phyloP scores from a whole-genome alignment of 2,329 filamentous ascomycete species.

The Cryphonectria nitschkei region DNA sequence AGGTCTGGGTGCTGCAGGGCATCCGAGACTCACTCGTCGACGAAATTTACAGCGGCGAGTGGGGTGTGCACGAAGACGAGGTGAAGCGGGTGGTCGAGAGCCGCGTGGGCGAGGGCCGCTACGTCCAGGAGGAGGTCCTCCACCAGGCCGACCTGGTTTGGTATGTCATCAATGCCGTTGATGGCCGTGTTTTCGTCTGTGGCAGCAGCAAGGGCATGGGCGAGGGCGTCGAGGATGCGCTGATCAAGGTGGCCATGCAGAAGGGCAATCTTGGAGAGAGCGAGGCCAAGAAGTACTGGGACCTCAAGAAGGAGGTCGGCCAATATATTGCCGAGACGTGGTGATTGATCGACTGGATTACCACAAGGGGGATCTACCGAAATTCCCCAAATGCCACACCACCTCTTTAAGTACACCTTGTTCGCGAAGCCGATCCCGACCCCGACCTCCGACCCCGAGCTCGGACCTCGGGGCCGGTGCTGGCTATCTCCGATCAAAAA shows the following conservation, averaged over 20 bases:
- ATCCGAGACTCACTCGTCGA: constrained; percentile 93
- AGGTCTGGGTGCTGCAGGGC: constrained; percentile 95
- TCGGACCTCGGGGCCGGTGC: background rate
- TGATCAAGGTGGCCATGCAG: constrained; percentile 88
- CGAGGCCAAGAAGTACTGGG: constrained; percentile 87
- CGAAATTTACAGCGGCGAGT: constrained; percentile 95
- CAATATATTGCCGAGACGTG: constrained; percentile 92
- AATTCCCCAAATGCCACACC: background rate
- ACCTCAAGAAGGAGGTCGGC: constrained; percentile 85
- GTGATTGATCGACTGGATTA: constrained; percentile 41
- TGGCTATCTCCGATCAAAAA: background rate
- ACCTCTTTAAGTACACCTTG: background rate
- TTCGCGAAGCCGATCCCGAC: constrained; percentile 4
- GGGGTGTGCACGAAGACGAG: constrained; percentile 88
- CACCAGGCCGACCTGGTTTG: constrained; percentile 95
- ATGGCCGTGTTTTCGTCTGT: constrained; percentile 95
- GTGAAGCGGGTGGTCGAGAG: constrained; percentile 82
- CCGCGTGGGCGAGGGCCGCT: constrained; percentile 76
- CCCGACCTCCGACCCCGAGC: background rate
- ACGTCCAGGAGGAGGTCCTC: constrained; percentile 94
- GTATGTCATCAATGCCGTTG: constrained; percentile 96
- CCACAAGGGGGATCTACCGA: background rate
- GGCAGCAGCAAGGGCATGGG: constrained; percentile 97
- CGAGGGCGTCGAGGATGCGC: constrained; percentile 86
- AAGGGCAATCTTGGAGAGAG: constrained; percentile 85